Base-by-base conservation (phyloP, 768 basidiomycete species). In the Pilatotrama ljubarskyi region DNA sequence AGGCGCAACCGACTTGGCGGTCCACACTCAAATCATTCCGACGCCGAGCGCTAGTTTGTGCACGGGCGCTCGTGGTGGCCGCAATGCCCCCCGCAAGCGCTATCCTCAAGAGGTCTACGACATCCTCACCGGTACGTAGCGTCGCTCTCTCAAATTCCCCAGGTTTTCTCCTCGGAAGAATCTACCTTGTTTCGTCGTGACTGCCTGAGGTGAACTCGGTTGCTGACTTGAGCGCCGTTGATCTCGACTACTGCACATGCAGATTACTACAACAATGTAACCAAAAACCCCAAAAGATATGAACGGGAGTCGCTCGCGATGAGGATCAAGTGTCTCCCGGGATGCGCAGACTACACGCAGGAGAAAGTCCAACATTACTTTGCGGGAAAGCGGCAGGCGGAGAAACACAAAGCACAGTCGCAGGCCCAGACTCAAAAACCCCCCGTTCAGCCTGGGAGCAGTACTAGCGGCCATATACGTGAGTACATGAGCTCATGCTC, bases 321-420 rank as follows among this genome's bases (percentile, higher is more conserved):
- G 32, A 47, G 29, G 8, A 47, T 65, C 32, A 32, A 6, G 15
- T 9, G n/a, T 1, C 38, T 63, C 11, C 58, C 55, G 4, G 61
- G 64, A 25, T 60, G 51, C 22, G 55, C 54, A 18, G 55, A 61
- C 25, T 65, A 62, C 58, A 62, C 48, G 6, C 38, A 18, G 17
- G 53, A 57, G 1, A 62, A 57, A 18, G 53, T 59, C n/a, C 14
- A 35, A 5, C 3, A 11, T 0, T 54, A 52, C 15, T 52, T 62
- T 14, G 41, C 42, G 3, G 4, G 24, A 14, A 51, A 41, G 24
- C 64, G 64, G 11, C 22, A 51, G 20, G n/a, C n/a, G 5, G 37
- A 48, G n/a, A 35, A 40, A 40, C 37, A 5, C 17, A 25, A 11
- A 20, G 24, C 24, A 15, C 10, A 32, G 20, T 26, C 17, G 11